A percentile compares a stretch with the other conserved stretches of the same genome.
Conservation (phyloP, 768 basidiomycete genomes). For the Auriscalpium microsporum region DNA sequence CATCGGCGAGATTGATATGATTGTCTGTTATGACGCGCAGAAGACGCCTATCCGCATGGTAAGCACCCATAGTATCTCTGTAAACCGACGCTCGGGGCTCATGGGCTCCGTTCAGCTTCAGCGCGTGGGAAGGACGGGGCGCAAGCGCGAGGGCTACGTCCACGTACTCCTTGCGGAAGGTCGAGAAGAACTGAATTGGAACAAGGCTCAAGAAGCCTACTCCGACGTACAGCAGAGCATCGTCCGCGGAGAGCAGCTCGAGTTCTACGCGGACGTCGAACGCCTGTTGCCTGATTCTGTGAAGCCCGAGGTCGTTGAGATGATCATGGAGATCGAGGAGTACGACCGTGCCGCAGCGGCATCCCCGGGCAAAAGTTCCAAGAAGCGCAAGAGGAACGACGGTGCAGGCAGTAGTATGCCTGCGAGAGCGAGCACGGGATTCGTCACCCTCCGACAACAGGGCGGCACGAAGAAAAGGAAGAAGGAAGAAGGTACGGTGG, state of each 20-base stretch:
- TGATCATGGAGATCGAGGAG: slow-evolving; percentile 73
- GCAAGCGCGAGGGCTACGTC: slow-evolving; percentile 83
- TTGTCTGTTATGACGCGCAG: slow-evolving; percentile 93
- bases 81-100: too few species aligned
- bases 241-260: slow-evolving; percentile 74
- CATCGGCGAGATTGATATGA: slow-evolving; percentile 95
- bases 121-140: slow-evolving; percentile 90
- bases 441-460: slow-evolving; percentile 53
- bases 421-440: slow-evolving; percentile 57
- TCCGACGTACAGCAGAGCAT: slow-evolving; percentile 85
- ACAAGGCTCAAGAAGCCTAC: slow-evolving; percentile 79
- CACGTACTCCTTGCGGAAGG: slow-evolving; percentile 86
- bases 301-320: slow-evolving; percentile 72
- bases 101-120: slow-evolving; percentile 55
- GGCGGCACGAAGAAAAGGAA: slow-evolving; percentile 35
- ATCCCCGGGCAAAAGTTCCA: slow-evolving; percentile 24
- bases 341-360: slow-evolving; percentile 43
- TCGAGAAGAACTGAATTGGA: slow-evolving; percentile 86
- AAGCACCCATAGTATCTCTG: slow-evolving; percentile 16
- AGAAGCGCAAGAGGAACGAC: slow-evolving; percentile 66
- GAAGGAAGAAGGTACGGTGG: slow-evolving; percentile 36
- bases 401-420: slow-evolving; percentile 67
- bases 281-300: slow-evolving; percentile 74
- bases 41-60: slow-evolving; percentile 97
- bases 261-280: slow-evolving; percentile 88